These are phyloP conservation scores for Nannochloris sp. DNA, from an alignment of 139 green algal genomes.

Conservation along the genomic window DNA sequence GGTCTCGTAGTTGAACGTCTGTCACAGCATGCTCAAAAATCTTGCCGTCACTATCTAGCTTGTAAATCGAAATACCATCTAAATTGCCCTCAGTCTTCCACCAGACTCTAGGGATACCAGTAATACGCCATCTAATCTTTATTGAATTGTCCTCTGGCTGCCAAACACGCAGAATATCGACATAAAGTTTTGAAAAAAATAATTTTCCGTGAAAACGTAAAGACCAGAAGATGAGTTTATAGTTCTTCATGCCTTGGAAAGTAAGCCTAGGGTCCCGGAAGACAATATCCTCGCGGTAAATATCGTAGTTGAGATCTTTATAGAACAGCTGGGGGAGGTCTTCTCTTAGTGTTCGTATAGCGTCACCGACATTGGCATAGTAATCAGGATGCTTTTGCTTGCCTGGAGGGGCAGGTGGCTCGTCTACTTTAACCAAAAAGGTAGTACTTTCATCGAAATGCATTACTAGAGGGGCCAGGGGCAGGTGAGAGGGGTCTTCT, in stretches of 20 bases:
- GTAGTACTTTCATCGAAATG: no score
- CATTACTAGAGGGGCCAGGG: no score
- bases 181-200: slow-evolving; percentile 78
- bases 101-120: slow-evolving; percentile 73
- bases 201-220: slow-evolving; percentile 81
- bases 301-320: slow-evolving; percentile 72
- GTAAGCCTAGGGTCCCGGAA: slow-evolving; percentile 80
- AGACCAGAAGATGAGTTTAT: slow-evolving; percentile 86
- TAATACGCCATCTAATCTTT: slow-evolving; percentile 82
- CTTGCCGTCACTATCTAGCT: slow-evolving; percentile 67
- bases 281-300: slow-evolving; percentile 87
- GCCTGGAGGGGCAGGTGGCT: slow-evolving; percentile 45
- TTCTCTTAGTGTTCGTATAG: slow-evolving; percentile 79
- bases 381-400: slow-evolving; percentile 63
- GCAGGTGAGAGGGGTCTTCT: no score
- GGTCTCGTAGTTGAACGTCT: slow-evolving; percentile 75
- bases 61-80: slow-evolving; percentile 89
- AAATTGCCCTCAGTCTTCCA: slow-evolving; percentile 82
- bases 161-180: slow-evolving; percentile 88
- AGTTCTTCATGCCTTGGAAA: slow-evolving; percentile 82
- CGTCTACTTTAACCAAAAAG: no score
- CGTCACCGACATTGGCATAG: slow-evolving; percentile 90
- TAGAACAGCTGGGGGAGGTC: slow-evolving; percentile 82
- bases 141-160: slow-evolving; percentile 77
- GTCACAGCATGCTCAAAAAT: slow-evolving; percentile 87